These are phyloP conservation scores for Colletotrichum abscissum DNA, from an alignment of 2,329 filamentous ascomycete species.

Conservation along the genomic window DNA sequence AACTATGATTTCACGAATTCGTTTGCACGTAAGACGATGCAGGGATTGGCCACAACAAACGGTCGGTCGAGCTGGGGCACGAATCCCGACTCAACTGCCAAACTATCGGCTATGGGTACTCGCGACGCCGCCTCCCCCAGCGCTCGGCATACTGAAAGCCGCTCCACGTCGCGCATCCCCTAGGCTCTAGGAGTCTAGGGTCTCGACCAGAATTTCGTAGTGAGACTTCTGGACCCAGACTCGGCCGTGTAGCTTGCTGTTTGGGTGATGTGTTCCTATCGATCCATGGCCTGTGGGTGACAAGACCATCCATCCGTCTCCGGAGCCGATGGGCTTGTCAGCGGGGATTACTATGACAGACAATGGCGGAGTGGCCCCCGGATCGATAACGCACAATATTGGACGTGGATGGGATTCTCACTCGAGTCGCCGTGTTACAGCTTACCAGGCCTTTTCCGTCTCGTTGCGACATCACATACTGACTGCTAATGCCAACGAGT, in stretches of 20 bases:
- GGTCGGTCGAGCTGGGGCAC: conserved; percentile 16
- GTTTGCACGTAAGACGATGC: conserved; percentile 11
- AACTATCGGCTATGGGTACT: conserved; percentile 21
- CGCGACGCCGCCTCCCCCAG: conserved; percentile 11
- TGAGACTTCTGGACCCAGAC: neutral
- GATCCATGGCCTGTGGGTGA: neutral
- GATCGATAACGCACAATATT: neutral
- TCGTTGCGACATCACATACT: neutral
- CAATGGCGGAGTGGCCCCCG: neutral
- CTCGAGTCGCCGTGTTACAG: neutral
- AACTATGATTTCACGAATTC: neutral
- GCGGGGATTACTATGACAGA: conserved; percentile 1
- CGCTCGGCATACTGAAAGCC: conserved; percentile 21
- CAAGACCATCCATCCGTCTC: conserved; percentile 9
- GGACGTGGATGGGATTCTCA: neutral
- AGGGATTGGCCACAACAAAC: conserved; percentile 9
- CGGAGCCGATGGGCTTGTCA: conserved; percentile 8
- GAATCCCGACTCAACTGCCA: conserved; percentile 20
- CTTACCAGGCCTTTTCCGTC: neutral
- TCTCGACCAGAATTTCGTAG: too few relatives aligned
- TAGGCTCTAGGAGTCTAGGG: neutral
- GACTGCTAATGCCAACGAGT: neutral
- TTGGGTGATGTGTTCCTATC: neutral
- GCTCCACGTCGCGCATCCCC: neutral
- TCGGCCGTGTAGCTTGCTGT: neutral